Evolutionary conservation across 768 basidiomycete species (phyloP).

Genomic region (Naganishia friedmannii): DNA sequence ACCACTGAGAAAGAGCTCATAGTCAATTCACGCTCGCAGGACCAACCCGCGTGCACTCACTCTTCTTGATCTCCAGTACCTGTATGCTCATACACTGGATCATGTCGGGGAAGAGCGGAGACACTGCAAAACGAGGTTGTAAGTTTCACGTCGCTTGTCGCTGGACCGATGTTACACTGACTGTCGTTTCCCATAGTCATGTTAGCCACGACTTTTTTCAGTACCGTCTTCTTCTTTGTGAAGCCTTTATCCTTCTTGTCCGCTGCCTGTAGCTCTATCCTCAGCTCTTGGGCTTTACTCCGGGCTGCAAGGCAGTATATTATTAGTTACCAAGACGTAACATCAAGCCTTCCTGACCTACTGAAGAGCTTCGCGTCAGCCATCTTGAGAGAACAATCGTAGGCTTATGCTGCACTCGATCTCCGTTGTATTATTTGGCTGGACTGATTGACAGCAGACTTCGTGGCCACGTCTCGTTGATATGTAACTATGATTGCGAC

Average conservation of each 20-base stretch:
- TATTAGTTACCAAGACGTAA: background rate
- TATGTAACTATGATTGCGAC: background rate
- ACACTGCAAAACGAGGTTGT: slow-evolving; percentile 62
- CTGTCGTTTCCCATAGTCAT: slow-evolving; percentile 99
- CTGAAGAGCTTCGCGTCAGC: slow-evolving; percentile 54
- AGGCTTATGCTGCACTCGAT: background rate
- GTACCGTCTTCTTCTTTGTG: slow-evolving; percentile 81
- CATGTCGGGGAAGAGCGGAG: slow-evolving; percentile 89
- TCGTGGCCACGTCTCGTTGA: background rate
- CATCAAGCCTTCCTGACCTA: slow-evolving; percentile 29
- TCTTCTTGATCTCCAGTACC: slow-evolving; percentile 97
- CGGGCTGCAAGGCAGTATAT: slow-evolving; percentile 39
- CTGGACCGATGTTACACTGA: slow-evolving; percentile 56
- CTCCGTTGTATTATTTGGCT: background rate
- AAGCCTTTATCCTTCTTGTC: slow-evolving; percentile 91
- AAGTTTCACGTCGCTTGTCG: background rate
- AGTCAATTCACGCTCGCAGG: background rate
- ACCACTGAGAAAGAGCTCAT: slow-evolving; percentile 65
- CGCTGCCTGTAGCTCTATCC: slow-evolving; percentile 83
- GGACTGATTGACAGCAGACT: background rate
- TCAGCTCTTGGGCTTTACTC: slow-evolving; percentile 66
- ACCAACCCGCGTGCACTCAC: slow-evolving; percentile 56
- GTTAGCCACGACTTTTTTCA: slow-evolving; percentile 98
- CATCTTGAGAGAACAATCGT: slow-evolving; percentile 32
- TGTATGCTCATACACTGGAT: slow-evolving; percentile 93